Evolutionary conservation across 2,329 filamentous ascomycete genomes (phyloP), one percentile per base, ranked within the genome.

Genomic region (Thielaviopsis musarum): DNA sequence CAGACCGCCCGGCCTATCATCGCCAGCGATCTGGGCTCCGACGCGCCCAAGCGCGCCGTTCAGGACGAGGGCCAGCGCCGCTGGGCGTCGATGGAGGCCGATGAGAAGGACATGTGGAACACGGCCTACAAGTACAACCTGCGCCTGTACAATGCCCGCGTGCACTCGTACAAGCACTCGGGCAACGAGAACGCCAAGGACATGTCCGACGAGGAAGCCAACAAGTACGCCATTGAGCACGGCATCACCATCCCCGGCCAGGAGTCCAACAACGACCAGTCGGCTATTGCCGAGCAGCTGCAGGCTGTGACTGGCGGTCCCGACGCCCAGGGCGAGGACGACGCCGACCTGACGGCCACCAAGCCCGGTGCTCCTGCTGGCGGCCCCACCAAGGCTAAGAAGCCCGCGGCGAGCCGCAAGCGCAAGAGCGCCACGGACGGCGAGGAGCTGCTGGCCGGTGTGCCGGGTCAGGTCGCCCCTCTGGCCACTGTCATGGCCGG

Each of bases 1-100:
- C 87, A 94, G 71, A 85, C 87, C 64, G 89, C 89, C 64, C 87
- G 93, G 56, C 80, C 84, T 57, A 85, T 88, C 69, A 93, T 97
- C 65, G 85, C 87, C 60, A 78, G 77, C 38, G 89, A 94, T 66
- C 79, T 95, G 12, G 87, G 86, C 22, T 69, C 81, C n/a, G 78
- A 82, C 62, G 83, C 84, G 7, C 85, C 86, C 70, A 91, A 91
- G 69, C 89, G 89, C 67, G 88, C 91, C 61, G 87, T 97, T 55
- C 86, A 90, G 69, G 83, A 88, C 62, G 90, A 95, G 72, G 88
- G 90, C 49, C 91, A 89, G 68, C 83, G 83, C 66, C 82, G 91
- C 67, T 96, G 91, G 91, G 80, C 83, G 63, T 79, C 81, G 64
- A 89, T 96, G 84, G 75, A 76, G 6, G 78, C 84, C 1, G 72